phyloP scores from a whole-genome alignment of 352 stramenopile species.

The Phytophthora europaea region DNA sequence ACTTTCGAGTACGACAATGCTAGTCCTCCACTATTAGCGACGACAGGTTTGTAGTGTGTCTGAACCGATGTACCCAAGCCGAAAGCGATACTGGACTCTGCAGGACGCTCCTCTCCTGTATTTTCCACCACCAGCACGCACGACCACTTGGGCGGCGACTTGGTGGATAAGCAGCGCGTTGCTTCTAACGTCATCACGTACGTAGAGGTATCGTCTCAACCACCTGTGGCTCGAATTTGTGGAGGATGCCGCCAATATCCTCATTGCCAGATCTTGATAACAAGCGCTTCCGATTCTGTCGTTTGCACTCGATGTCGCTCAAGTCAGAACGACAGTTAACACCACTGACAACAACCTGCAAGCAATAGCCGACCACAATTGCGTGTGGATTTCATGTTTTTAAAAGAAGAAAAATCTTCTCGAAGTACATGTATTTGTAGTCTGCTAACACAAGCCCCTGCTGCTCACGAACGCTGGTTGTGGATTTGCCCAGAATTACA shows the following conservation, averaged over 20 bases:
- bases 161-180: neutral
- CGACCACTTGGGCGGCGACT: neutral
- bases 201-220: neutral
- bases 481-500: neutral
- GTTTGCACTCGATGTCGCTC: neutral
- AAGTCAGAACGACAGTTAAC: neutral
- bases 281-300: neutral
- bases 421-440: neutral
- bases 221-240: neutral
- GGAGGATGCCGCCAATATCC: neutral
- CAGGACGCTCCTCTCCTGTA: slow-evolving; percentile 3
- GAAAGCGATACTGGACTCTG: slow-evolving; percentile 14
- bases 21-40: neutral
- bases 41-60: neutral
- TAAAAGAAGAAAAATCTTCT: neutral
- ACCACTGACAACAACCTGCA: neutral
- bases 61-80: slow-evolving; percentile 19
- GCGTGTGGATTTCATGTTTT: neutral
- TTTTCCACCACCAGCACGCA: neutral
- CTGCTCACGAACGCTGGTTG: neutral
- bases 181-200: neutral
- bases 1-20: slow-evolving; percentile 1
- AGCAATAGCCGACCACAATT: neutral
- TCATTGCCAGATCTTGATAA: neutral
- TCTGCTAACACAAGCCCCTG: too few relatives aligned